Evolutionary conservation across 2,329 filamentous ascomycete genomes (phyloP).

Genomic region (Fusarium pseudocircinatum): DNA sequence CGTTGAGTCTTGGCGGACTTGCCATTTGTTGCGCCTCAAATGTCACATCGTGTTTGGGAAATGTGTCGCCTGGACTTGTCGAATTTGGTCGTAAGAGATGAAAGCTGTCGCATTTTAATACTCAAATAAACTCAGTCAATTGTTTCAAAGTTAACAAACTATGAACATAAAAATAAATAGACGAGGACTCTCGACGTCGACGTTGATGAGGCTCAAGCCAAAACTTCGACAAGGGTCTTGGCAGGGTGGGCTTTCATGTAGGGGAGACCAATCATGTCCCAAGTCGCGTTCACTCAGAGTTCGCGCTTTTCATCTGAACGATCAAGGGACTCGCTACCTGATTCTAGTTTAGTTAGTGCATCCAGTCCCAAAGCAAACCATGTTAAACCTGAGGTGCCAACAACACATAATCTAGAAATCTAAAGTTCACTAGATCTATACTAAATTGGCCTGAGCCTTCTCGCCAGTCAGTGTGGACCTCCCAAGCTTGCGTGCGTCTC

Average conservation of each 20-base stretch:
- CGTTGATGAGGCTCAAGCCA: not conserved
- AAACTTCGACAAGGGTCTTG: not conserved
- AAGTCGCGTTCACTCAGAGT: not conserved
- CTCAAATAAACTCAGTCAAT: too few relatives aligned
- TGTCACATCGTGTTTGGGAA: too few relatives aligned
- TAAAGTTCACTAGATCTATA: too few relatives aligned
- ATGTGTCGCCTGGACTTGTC: too few relatives aligned
- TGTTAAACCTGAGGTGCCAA: not conserved
- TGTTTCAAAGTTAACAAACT: too few relatives aligned
- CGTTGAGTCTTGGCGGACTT: not conserved
- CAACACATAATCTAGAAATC: not conserved
- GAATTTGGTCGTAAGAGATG: too few relatives aligned
- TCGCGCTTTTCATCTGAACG: not conserved
- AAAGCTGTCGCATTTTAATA: too few relatives aligned
- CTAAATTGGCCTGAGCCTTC: fast-evolving
- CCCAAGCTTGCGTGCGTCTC: not conserved
- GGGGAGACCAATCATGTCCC: not conserved
- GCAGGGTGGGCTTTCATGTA: not conserved
- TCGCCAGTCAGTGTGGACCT: fast-evolving
- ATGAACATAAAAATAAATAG: not conserved
- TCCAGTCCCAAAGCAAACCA: too few relatives aligned
- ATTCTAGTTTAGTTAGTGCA: not conserved
- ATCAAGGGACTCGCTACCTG: not conserved
- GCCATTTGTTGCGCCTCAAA: too few relatives aligned
- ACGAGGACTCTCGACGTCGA: not conserved